A percentile compares a stretch with the other conserved stretches of the same genome.
These are phyloP conservation scores for Dimocarpus longan DNA, from an alignment of 345 rosid genomes.

Conservation along the genomic window DNA sequence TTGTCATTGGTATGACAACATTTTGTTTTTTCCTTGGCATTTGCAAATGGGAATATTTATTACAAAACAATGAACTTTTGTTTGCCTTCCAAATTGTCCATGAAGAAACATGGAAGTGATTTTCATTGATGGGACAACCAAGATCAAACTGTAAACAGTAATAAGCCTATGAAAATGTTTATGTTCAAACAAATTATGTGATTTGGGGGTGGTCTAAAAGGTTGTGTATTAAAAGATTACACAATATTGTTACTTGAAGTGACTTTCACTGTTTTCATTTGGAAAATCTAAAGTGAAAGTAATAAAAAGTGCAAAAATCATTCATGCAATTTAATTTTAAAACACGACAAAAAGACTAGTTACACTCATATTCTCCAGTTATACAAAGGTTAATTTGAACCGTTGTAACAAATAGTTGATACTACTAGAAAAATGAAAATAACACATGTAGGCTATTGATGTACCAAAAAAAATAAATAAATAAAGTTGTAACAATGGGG, in stretches of 20 bases:
- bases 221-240: conserved; percentile 2
- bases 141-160: not conserved
- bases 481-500: not conserved
- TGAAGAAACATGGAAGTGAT: not conserved
- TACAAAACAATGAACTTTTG: too few species aligned
- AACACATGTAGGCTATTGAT: not conserved
- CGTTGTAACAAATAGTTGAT: not conserved
- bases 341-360: not conserved
- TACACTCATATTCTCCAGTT: not conserved
- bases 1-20: not conserved
- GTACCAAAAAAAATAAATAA: too few species aligned
- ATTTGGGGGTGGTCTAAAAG: conserved; percentile 7
- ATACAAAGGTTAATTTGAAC: not conserved
- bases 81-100: too few species aligned
- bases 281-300: not conserved
- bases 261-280: not conserved
- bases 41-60: not conserved
- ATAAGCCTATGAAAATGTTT: not conserved
- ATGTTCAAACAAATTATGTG: conserved; percentile 3
- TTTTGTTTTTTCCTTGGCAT: not conserved
- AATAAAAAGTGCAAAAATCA: not conserved
- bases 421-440: not conserved
- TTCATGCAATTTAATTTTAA: not conserved
- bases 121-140: not conserved
- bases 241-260: not conserved